Percentiles rank a stretch among this genome's conserved stretches.
Evolutionary conservation across 495 filamentous ascomycete species (phyloP).

Genomic region (Aspergillus taichungensis): DNA sequence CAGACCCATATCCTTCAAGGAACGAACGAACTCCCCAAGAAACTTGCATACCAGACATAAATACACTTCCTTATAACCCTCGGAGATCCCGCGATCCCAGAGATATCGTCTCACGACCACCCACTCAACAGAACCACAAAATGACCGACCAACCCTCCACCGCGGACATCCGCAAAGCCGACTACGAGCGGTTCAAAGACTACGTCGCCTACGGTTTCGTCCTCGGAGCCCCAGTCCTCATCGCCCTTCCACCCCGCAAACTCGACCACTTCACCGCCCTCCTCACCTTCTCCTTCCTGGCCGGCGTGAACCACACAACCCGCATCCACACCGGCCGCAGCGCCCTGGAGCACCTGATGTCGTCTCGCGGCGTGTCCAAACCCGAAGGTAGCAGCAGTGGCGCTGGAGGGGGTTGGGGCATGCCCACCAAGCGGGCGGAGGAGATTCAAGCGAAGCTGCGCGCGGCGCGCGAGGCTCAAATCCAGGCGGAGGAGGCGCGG

Average conservation of each 20-base stretch:
- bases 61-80: no score
- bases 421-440: conserved; percentile 48
- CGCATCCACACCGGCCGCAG: conserved; percentile 45
- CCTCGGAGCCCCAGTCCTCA: conserved; percentile 58
- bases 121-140: no score
- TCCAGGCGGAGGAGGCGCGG: conserved; percentile 19
- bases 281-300: conserved; percentile 48
- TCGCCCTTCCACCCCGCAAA: conserved; percentile 71
- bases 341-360: conserved; percentile 36
- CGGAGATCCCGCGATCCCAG: no score
- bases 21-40: no score
- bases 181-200: conserved; percentile 48
- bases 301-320: conserved; percentile 58
- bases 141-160: no score
- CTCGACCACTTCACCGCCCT: conserved; percentile 55
- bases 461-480: conserved; percentile 27
- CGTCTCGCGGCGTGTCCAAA: conserved; percentile 1
- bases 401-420: no score
- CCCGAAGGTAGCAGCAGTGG: no score
- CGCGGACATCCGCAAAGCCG: conserved; percentile 18
- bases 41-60: no score
- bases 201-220: conserved; percentile 54
- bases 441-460: conserved; percentile 39
- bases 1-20: no score
- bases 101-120: no score